Evolutionary conservation across 345 rosid species (phyloP), one percentile per base, ranked within the genome.

Genomic region (Noccaea bulbosa): DNA sequence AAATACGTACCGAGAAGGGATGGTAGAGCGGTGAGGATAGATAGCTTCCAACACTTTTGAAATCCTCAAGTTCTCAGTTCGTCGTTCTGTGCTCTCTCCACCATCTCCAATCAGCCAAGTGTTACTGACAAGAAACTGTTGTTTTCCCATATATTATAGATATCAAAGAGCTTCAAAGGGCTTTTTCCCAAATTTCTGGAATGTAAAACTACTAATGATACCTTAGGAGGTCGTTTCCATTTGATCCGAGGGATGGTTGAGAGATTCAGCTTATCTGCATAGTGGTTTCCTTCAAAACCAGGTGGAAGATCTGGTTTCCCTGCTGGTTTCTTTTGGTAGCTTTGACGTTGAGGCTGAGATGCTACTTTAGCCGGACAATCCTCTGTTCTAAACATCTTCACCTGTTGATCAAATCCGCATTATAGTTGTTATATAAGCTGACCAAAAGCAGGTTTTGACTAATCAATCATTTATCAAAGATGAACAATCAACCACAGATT

Each of bases 141-240:
- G 65, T 30, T 34, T 37, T 6, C 17, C 20, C 37, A 16, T 24
- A 57, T 20, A 52, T 12, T 27, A 35, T 37, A 62, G 5, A 60
- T 10, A 32, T 6, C 37, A 1, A 44, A 8, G 45, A 10, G 9
- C 40, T 10, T 58, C 0, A 20, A n/a, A 39, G 35, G 37, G 15
- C 1, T 17, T 56, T 15, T 50, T 8, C 8, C 12, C 5, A 33
- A 24, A 1, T 20, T 11, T 34, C 9, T 8, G 8, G 8, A 20
- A 9, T 63, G 35, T 20, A 20, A 20, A 20, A 20, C 22, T 20
- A 20, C n/a, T n/a, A 15, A 14, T 44, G 14, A 11, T 46, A 88
- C 91, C 72, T 76, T 81, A 67, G 78, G 73, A 64, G 94, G 86
- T 50, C 75, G 60, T 47, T 65, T 81, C 91, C 89, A 84, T 64